phyloP scores from a whole-genome alignment of 2,329 filamentous ascomycete genomes.

The Eutypa lata region DNA sequence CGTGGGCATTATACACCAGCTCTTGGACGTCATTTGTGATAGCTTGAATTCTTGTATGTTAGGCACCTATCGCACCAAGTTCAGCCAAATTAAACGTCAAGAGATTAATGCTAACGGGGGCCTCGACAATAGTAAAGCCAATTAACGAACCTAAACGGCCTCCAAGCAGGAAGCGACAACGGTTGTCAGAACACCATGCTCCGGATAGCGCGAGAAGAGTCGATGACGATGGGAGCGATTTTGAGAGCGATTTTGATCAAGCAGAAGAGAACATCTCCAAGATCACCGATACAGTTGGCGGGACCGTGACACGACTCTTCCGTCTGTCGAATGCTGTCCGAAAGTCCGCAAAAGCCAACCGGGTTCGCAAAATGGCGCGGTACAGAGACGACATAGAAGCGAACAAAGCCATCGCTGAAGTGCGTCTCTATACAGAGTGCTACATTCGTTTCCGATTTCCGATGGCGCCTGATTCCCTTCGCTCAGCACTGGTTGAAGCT shows the following conservation, averaged over 20 bases:
- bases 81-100: neutral
- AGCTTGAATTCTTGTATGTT: slow-evolving; percentile 5
- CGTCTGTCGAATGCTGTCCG: slow-evolving; percentile 25
- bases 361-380: slow-evolving; percentile 18
- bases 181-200: neutral
- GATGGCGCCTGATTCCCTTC: slow-evolving; percentile 20
- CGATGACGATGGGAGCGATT: slow-evolving; percentile 11
- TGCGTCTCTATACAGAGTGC: slow-evolving; percentile 25
- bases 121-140: slow-evolving; percentile 18
- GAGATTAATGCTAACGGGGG: slow-evolving; percentile 15
- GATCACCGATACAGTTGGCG: slow-evolving; percentile 20
- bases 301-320: slow-evolving; percentile 26
- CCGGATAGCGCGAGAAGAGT: slow-evolving; percentile 2
- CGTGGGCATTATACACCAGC: slow-evolving; percentile 23
- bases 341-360: slow-evolving; percentile 22
- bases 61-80: slow-evolving; percentile 3
- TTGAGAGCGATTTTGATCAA: slow-evolving; percentile 17
- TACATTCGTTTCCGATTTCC: slow-evolving; percentile 26
- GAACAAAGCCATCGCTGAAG: slow-evolving; percentile 23
- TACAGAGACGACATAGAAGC: slow-evolving; percentile 24
- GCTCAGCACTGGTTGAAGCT: slow-evolving; percentile 13
- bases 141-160: slow-evolving; percentile 16
- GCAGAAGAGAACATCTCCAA: slow-evolving; percentile 16
- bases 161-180: slow-evolving; percentile 12
- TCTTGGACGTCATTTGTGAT: slow-evolving; percentile 16